A percentile compares a stretch with the other conserved stretches of the same genome.
Conservation (phyloP, 2,329 filamentous ascomycete species). For the Achaetomium macrosporum region DNA sequence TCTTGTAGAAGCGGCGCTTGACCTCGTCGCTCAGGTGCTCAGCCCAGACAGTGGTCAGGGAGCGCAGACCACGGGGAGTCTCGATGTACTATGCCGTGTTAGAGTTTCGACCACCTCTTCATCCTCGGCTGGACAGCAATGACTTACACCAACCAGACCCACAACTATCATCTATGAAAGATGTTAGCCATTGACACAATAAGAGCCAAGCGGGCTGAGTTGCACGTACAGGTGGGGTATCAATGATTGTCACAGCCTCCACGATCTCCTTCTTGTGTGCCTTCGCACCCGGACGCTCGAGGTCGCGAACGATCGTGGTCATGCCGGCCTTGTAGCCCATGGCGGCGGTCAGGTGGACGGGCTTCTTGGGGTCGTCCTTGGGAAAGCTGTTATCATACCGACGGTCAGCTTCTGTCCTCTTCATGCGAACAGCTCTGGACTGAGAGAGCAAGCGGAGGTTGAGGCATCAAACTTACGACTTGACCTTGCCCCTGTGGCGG, state of each 20-base stretch:
- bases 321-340: constrained; percentile 99
- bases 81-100: constrained; percentile 68
- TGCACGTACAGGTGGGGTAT: constrained; percentile 92
- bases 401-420: constrained; percentile 14
- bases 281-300: constrained; percentile 98
- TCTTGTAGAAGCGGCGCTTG: constrained; percentile 99
- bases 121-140: constrained; percentile 24
- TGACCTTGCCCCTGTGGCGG: constrained; percentile 94
- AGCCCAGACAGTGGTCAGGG: constrained; percentile 98
- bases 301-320: constrained; percentile 98
- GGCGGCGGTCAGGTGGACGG: constrained; percentile 93
- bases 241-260: constrained; percentile 80
- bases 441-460: background rate
- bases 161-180: constrained; percentile 91
- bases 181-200: constrained; percentile 66
- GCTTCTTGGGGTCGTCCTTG: constrained; percentile 99
- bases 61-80: constrained; percentile 98
- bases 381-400: constrained; percentile 65
- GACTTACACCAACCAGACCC: constrained; percentile 76
- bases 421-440: constrained; percentile 19
- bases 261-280: constrained; percentile 98
- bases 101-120: constrained; percentile 14
- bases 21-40: constrained; percentile 98
- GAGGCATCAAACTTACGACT: constrained; percentile 65
- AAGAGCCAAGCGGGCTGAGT: constrained; percentile 70